These are phyloP conservation scores for Wickerhamomyces sydowiorum DNA, from an alignment of 805 yeast species.

Conservation along the genomic window DNA sequence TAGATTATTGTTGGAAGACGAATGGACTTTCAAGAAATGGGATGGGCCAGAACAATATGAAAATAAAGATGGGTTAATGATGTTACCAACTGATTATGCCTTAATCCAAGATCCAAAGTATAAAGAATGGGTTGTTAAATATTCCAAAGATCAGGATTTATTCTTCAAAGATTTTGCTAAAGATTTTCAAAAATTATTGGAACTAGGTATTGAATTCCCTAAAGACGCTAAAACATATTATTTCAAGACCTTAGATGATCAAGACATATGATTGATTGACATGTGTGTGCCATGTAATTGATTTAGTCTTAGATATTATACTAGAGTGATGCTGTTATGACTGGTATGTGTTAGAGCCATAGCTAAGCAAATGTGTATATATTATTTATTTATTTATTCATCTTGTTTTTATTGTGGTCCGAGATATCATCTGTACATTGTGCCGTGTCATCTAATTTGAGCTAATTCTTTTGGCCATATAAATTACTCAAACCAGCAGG, in stretches of 20 bases:
- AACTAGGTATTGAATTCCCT: slow-evolving; percentile 69
- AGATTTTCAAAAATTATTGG: slow-evolving; percentile 67
- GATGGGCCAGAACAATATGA: slow-evolving; percentile 58
- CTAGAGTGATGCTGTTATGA: too few species aligned
- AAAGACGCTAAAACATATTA: slow-evolving; percentile 34
- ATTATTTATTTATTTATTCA: too few species aligned
- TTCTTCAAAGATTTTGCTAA: slow-evolving; percentile 61
- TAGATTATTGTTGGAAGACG: slow-evolving; percentile 47
- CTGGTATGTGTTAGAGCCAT: too few species aligned
- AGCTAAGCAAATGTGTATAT: too few species aligned
- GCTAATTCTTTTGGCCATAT: too few species aligned
- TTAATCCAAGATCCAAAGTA: slow-evolving; percentile 57
- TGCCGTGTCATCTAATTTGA: too few species aligned
- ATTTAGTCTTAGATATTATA: too few species aligned
- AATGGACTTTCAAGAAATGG: slow-evolving; percentile 53
- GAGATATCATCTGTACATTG: too few species aligned
- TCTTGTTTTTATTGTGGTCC: too few species aligned
- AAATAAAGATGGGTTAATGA: slow-evolving; percentile 65
- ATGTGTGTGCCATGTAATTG: too few species aligned
- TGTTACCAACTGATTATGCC: slow-evolving; percentile 80
- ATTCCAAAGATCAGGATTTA: slow-evolving; percentile 57
- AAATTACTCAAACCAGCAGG: too few species aligned
- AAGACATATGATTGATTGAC: slow-evolving; percentile 24
- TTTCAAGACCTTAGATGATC: slow-evolving; percentile 70
- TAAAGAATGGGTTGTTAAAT: slow-evolving; percentile 54